Base-by-base conservation (phyloP, 176 grass and related monocot species). In the Aegilops tauschii region DNA sequence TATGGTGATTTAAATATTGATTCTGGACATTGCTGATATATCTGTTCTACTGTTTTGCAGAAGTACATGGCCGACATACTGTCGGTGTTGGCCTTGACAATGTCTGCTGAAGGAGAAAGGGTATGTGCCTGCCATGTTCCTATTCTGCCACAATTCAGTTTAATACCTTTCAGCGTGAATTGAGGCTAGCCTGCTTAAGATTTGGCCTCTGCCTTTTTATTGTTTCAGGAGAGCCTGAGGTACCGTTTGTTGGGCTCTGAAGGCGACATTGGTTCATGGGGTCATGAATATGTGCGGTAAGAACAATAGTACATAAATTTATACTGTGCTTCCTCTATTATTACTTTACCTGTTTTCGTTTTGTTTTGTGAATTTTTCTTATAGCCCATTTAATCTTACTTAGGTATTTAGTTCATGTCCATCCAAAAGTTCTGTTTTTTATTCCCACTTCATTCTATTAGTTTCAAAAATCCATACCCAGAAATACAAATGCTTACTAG, bases 271-370 rank as follows among this genome's bases (percentile, higher is more conserved):
- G 94, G 97, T 45, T 96, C 92, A n/a, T 99, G 97, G 97, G 94
- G 94, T 69, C 97, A 98, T 83, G 94, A 98, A 76, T 98, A 98
- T 73, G 97, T 96, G 8, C 94, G 97, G 97, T 98, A 91, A 81
- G 74, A 29, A 75, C 40, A 65, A 16, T 44, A 14, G 62, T 65
- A 36, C 18, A 34, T 2, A 6, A 27, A 59, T 65, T 31, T 29
- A 17, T 63, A 58, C 6, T 9, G 42, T 47, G 21, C 49, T 86
- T 30, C 6, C 61, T 23, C 6, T 58, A 14, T 61, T 56, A 13
- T 20, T 50, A 68, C 20, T 32, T 37, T 61, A 28, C 12, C 25
- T 64, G 7, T 28, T 42, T 18, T 17, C 4, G 0, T 80, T 42
- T 23, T 73, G 13, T 6, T 4, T 50, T 10, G 18, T 52, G 42